Evolutionary conservation across 75 land plant genomes (phyloP).

Genomic region (Cunninghamia lanceolata): DNA sequence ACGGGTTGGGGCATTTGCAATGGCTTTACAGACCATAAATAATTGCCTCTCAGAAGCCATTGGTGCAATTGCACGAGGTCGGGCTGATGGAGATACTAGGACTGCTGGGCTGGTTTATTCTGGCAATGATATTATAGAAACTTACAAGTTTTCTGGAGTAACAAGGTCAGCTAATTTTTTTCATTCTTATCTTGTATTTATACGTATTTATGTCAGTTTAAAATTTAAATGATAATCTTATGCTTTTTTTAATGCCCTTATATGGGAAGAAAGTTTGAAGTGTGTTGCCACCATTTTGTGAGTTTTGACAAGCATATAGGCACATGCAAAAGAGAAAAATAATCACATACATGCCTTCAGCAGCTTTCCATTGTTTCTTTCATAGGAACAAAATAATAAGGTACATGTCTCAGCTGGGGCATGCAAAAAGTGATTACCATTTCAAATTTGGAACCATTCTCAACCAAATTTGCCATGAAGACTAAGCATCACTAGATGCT

Average conservation of each 20-base stretch:
- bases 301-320: neutral
- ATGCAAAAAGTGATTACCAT: neutral
- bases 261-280: neutral
- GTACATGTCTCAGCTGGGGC: neutral
- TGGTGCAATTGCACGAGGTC: slow-evolving; percentile 69
- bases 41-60: slow-evolving; percentile 89
- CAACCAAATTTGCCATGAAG: neutral
- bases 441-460: neutral
- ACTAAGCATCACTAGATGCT: neutral
- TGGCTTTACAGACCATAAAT: slow-evolving; percentile 83
- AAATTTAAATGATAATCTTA: neutral
- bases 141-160: slow-evolving; percentile 60
- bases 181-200: too few species aligned
- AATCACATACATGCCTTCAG: neutral
- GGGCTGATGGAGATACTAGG: slow-evolving; percentile 80
- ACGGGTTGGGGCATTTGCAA: slow-evolving; percentile 86
- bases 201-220: neutral
- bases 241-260: neutral
- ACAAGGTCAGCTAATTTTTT: slow-evolving; percentile 47
- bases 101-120: slow-evolving; percentile 68
- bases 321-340: neutral
- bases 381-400: neutral
- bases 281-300: neutral
- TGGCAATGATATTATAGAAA: slow-evolving; percentile 84
- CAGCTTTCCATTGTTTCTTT: neutral